Percentiles rank a stretch among this genome's conserved stretches.
phyloP scores from a whole-genome alignment of 371 early-diverging fungal species.

The Capillidium heterosporum region DNA sequence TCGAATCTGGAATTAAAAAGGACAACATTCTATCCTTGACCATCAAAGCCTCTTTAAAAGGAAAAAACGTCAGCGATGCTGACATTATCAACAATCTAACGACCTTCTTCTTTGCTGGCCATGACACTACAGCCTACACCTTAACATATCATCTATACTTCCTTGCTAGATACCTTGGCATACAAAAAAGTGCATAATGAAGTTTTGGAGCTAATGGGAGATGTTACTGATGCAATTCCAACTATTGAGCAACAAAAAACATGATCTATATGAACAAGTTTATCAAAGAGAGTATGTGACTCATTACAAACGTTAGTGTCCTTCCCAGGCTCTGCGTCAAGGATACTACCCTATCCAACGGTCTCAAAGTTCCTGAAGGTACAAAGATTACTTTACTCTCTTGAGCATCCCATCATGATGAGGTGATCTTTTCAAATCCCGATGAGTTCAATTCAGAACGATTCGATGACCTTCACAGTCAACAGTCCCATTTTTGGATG shows the following conservation, averaged over 20 bases:
- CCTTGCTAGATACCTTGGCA: neutral
- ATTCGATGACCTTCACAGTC: slow-evolving; percentile 6
- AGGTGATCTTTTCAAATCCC: slow-evolving; percentile 9
- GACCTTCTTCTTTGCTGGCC: slow-evolving; percentile 5
- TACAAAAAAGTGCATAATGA: neutral
- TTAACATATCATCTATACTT: neutral
- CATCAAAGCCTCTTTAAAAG: neutral
- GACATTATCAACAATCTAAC: neutral
- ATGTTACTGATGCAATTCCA: slow-evolving; percentile 14
- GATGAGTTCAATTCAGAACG: slow-evolving; percentile 11
- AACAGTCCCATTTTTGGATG: slow-evolving; percentile 1
- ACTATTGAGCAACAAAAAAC: slow-evolving; percentile 13
- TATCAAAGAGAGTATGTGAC: slow-evolving; percentile 21
- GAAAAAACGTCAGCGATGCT: neutral
- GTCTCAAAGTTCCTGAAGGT: slow-evolving; percentile 6
- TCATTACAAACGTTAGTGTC: slow-evolving; percentile 17
- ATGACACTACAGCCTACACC: slow-evolving; percentile 5
- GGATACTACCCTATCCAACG: neutral
- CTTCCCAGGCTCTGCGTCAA: slow-evolving; percentile 7
- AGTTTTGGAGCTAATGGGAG: slow-evolving; percentile 7
- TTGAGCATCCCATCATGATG: slow-evolving; percentile 8
- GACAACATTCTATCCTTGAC: neutral
- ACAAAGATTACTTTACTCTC: slow-evolving; percentile 5
- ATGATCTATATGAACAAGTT: slow-evolving; percentile 21
- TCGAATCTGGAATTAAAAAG: neutral